These are phyloP conservation scores for Echinochloa phyllopogon DNA, from an alignment of 176 grass and related monocot species.

Conservation along the genomic window DNA sequence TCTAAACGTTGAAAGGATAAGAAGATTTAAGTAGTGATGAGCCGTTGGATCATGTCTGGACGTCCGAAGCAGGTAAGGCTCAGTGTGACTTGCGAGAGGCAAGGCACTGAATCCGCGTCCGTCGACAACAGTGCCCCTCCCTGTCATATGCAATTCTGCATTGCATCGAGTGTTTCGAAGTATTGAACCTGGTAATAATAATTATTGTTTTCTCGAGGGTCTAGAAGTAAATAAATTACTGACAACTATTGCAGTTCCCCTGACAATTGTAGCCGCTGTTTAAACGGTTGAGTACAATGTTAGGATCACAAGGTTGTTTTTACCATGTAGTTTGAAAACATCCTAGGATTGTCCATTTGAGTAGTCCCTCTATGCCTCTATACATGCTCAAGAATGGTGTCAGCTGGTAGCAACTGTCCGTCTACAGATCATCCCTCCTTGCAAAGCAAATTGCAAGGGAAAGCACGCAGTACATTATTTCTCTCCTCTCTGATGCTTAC, in stretches of 20 bases:
- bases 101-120: no score
- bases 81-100: no score
- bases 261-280: no score
- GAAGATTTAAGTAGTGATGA: no score
- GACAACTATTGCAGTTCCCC: background rate
- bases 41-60: no score
- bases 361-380: constrained; percentile 8
- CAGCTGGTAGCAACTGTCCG: constrained; percentile 25
- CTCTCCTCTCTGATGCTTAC: constrained; percentile 28
- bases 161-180: background rate
- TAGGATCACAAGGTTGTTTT: background rate
- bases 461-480: constrained; percentile 33
- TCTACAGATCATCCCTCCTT: constrained; percentile 45
- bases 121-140: constrained; percentile 24
- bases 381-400: constrained; percentile 32
- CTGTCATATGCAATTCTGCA: constrained; percentile 6
- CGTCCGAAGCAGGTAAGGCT: no score
- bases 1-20: no score
- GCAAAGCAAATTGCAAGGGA: constrained; percentile 33
- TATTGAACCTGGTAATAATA: background rate
- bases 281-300: background rate
- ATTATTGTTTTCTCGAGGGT: background rate
- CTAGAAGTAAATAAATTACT: background rate
- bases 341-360: background rate
- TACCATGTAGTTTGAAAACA: background rate